Evolutionary conservation across 768 basidiomycete genomes (phyloP).

Genomic region (Tulasnella sp.): DNA sequence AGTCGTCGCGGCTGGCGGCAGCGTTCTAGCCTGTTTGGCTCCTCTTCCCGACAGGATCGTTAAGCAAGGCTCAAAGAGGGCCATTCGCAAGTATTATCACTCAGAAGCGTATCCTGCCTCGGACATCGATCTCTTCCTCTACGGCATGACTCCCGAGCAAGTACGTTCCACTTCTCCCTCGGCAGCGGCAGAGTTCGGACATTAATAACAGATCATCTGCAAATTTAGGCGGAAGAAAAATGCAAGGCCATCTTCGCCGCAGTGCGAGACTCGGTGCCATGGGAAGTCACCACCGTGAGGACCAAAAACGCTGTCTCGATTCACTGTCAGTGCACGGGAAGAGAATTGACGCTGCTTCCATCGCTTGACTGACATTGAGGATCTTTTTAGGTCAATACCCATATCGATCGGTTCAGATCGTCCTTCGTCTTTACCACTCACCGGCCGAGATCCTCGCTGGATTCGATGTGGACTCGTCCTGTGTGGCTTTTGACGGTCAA

Average conservation of each 20-base stretch:
- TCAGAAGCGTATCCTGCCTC: slow-evolving; percentile 44
- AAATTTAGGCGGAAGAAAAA: slow-evolving; percentile 23
- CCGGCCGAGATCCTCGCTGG: slow-evolving; percentile 56
- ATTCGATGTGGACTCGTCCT: slow-evolving; percentile 56
- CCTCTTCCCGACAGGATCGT: slow-evolving; percentile 32
- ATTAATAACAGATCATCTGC: background rate
- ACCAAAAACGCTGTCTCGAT: slow-evolving; percentile 57
- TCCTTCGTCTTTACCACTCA: slow-evolving; percentile 50
- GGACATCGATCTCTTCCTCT: slow-evolving; percentile 53
- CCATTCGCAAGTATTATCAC: slow-evolving; percentile 49
- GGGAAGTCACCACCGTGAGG: slow-evolving; percentile 31
- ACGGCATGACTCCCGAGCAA: slow-evolving; percentile 21
- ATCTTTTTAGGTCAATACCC: slow-evolving; percentile 44
- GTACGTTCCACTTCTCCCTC: no score
- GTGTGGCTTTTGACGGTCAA: slow-evolving; percentile 43
- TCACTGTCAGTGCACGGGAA: slow-evolving; percentile 34
- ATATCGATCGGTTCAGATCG: slow-evolving; percentile 54
- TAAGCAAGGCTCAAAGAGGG: slow-evolving; percentile 35
- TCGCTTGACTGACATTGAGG: background rate
- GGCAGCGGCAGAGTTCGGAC: background rate
- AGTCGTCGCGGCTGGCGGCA: slow-evolving; percentile 37
- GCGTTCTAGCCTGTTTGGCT: slow-evolving; percentile 44
- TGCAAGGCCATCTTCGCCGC: slow-evolving; percentile 49
- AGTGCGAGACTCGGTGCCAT: slow-evolving; percentile 51
- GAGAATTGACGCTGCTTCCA: background rate